Conservation (phyloP, 140 eudicot species). For the Bidens hawaiensis region DNA sequence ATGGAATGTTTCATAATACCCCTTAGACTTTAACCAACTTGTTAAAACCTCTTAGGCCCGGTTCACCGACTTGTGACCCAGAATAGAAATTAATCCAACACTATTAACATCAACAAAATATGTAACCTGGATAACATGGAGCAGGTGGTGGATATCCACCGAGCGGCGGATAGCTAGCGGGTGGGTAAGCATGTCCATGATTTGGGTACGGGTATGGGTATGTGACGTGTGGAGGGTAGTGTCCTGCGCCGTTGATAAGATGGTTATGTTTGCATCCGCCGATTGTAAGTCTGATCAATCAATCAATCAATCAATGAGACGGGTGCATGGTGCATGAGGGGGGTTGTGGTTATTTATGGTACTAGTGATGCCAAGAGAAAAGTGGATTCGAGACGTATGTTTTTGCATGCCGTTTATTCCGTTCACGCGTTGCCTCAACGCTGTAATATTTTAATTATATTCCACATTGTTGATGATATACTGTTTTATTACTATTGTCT, state of each 20-base stretch:
- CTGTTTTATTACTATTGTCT: too few species aligned
- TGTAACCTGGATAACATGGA: conserved; percentile 50
- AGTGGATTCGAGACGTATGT: neutral
- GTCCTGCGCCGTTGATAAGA: conserved; percentile 32
- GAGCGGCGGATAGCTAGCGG: conserved; percentile 27
- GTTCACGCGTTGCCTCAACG: conserved; percentile 17
- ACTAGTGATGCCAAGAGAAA: neutral
- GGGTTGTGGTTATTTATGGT: neutral
- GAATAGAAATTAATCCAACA: too few species aligned
- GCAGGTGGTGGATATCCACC: conserved; percentile 48
- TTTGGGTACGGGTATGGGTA: conserved; percentile 37
- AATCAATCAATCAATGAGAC: too few species aligned
- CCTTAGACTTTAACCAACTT: too few species aligned
- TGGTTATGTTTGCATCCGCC: conserved; percentile 24
- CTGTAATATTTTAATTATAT: conserved; percentile 4
- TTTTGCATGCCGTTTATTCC: conserved; percentile 19
- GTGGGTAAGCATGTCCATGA: conserved; percentile 24
- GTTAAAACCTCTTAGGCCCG: too few species aligned
- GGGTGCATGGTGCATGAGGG: neutral
- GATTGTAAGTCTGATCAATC: conserved; percentile 19
- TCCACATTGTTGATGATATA: neutral
- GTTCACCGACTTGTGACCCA: too few species aligned
- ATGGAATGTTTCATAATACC: too few species aligned
- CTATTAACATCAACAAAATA: neutral
- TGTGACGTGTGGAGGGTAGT: conserved; percentile 32